Conservation (phyloP, 2,329 filamentous ascomycete genomes). For the Ceratocystis ficicola region DNA sequence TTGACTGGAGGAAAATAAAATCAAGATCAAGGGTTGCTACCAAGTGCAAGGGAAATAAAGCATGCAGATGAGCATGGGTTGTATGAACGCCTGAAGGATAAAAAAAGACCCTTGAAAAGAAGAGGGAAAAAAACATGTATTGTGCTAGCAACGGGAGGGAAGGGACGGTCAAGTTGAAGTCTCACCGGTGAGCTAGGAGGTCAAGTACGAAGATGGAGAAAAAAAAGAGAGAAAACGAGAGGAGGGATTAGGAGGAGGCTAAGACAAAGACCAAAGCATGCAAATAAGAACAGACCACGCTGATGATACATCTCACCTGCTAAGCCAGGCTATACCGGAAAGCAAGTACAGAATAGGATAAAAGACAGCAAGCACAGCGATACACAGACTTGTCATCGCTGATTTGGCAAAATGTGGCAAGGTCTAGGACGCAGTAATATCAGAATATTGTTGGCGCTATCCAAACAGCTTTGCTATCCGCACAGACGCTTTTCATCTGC, state of each 20-base stretch:
- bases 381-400: not conserved
- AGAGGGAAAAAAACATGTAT: not conserved
- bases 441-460: not conserved
- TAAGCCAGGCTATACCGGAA: not conserved
- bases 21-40: not conserved
- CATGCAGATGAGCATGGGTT: not conserved
- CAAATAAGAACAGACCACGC: not conserved
- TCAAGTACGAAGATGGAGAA: not conserved
- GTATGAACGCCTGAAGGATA: not conserved
- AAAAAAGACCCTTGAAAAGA: not conserved
- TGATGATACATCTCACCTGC: not conserved
- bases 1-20: not conserved
- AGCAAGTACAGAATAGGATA: not conserved
- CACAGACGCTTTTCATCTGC: conserved; percentile 17
- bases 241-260: not conserved
- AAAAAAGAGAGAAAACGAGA: not conserved
- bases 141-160: not conserved
- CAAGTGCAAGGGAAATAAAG: not conserved
- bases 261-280: not conserved
- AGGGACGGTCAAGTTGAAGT: not conserved
- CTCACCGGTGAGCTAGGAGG: not conserved
- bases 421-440: not conserved
- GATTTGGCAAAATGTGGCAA: not conserved
- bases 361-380: not conserved
- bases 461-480: not conserved